phyloP scores from a whole-genome alignment of 1,284 basidiomycete species.

The Tausonia pullulans region DNA sequence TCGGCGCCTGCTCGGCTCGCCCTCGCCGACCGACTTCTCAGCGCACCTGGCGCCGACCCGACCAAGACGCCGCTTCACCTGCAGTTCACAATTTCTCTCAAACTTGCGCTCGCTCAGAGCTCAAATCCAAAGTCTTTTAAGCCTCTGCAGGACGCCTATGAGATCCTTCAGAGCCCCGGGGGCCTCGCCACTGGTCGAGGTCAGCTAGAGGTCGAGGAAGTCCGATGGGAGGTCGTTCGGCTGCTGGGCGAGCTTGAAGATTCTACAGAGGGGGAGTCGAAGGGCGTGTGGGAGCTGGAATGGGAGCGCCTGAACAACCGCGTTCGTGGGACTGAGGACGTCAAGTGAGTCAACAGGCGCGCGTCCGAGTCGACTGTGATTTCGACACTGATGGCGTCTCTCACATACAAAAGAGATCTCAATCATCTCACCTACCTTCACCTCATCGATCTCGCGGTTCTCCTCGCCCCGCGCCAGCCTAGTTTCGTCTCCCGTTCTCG shows the following conservation, averaged over 20 bases:
- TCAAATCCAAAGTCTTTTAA: conserved; percentile 15
- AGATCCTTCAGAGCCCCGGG: conserved; percentile 53
- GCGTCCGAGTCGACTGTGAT: neutral
- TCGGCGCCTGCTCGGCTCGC: conserved; percentile 32
- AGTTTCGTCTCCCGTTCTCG: conserved; percentile 39
- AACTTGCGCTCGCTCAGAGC: conserved; percentile 34
- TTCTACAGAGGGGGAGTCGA: conserved; percentile 25
- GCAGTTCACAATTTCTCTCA: conserved; percentile 56
- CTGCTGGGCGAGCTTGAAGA: conserved; percentile 20
- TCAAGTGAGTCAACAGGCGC: conserved; percentile 2
- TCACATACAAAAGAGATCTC: conserved; percentile 16
- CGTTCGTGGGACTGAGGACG: conserved; percentile 11
- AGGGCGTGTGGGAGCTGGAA: conserved; percentile 48
- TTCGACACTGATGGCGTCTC: conserved; percentile 17
- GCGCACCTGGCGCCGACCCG: conserved; percentile 49
- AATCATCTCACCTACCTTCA: conserved; percentile 13
- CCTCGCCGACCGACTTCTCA: conserved; percentile 51
- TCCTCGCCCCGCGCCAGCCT: conserved; percentile 10
- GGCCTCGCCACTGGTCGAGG: conserved; percentile 54
- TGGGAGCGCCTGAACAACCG: conserved; percentile 26
- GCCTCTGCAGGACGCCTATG: conserved; percentile 42
- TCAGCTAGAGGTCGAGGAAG: conserved; percentile 60
- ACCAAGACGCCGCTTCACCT: conserved; percentile 58
- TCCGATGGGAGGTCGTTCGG: conserved; percentile 53
- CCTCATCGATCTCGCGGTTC: conserved; percentile 18